These are phyloP conservation scores for Drechslerella dactyloides DNA, from an alignment of 2,329 filamentous ascomycete species.

Conservation along the genomic window DNA sequence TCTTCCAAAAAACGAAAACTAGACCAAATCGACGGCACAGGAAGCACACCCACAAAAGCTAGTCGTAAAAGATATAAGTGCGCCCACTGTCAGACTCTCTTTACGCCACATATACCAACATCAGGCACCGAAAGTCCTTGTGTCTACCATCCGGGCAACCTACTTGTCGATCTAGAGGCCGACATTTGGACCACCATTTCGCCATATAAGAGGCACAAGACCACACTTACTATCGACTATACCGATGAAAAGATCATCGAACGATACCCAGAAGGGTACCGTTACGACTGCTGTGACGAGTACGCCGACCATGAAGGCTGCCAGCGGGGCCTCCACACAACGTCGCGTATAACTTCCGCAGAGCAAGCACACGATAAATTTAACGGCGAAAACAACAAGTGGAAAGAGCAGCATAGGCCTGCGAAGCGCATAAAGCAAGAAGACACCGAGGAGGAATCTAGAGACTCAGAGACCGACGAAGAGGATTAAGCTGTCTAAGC, in stretches of 20 bases:
- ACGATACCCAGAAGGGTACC: conserved; percentile 15
- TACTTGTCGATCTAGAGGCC: conserved; percentile 16
- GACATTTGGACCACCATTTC: conserved; percentile 19
- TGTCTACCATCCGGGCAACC: conserved; percentile 8
- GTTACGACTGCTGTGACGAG: conserved; percentile 22
- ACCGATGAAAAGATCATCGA: not conserved
- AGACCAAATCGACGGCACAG: conserved; percentile 2
- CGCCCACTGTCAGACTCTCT: conserved; percentile 1
- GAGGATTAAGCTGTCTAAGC: too few species aligned
- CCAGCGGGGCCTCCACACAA: conserved; percentile 7
- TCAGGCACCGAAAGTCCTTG: not conserved
- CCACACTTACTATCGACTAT: not conserved
- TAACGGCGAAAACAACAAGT: not conserved
- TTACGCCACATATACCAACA: conserved; percentile 5
- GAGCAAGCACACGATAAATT: not conserved
- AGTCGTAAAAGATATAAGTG: conserved; percentile 1
- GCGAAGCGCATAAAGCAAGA: too few species aligned
- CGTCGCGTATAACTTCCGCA: not conserved
- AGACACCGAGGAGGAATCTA: too few species aligned
- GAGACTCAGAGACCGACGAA: too few species aligned
- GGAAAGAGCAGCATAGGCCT: not conserved
- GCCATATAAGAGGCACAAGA: not conserved
- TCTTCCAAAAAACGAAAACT: not conserved
- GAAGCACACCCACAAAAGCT: not conserved
- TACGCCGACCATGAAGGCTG: conserved; percentile 11